Evolutionary conservation across 2,329 filamentous ascomycete genomes (phyloP).

Genomic region (Fusarium chaquense): DNA sequence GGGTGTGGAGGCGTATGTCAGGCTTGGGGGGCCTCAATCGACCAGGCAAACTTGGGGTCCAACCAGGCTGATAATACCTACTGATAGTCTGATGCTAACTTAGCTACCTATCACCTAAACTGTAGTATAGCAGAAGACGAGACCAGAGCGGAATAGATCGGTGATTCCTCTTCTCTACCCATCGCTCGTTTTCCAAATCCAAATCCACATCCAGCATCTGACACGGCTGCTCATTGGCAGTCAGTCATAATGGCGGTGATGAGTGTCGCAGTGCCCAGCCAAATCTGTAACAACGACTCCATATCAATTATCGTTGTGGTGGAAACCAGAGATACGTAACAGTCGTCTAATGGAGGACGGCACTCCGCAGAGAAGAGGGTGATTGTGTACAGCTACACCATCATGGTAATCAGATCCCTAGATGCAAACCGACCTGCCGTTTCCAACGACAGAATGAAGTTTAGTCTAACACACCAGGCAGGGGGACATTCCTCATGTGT

Average conservation of each 20-base stretch:
- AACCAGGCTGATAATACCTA: slow-evolving; percentile 32
- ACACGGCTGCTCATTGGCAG: slow-evolving; percentile 24
- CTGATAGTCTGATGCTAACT: slow-evolving; percentile 1
- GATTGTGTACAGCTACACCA: slow-evolving; percentile 36
- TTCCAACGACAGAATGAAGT: slow-evolving; percentile 27
- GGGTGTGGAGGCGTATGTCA: slow-evolving; percentile 49
- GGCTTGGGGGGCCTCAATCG: slow-evolving; percentile 47
- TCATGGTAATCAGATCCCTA: slow-evolving; percentile 32
- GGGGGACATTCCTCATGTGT: slow-evolving; percentile 44
- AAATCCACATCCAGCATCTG: slow-evolving; percentile 7
- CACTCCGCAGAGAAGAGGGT: slow-evolving; percentile 24
- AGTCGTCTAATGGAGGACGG: slow-evolving; percentile 29
- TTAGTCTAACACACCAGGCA: slow-evolving; percentile 36
- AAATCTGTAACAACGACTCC: slow-evolving; percentile 43
- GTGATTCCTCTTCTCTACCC: slow-evolving; percentile 16
- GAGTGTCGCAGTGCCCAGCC: slow-evolving; percentile 25
- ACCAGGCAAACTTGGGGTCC: slow-evolving; percentile 38
- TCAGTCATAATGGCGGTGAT: slow-evolving; percentile 42
- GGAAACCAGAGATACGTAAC: slow-evolving; percentile 42
- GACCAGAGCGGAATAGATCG: slow-evolving; percentile 21
- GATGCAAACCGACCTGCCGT: slow-evolving; percentile 39
- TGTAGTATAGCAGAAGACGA: slow-evolving; percentile 9
- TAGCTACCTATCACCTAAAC: not conserved
- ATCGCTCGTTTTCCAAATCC: slow-evolving; percentile 23
- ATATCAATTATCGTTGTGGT: slow-evolving; percentile 34